A percentile compares a stretch with the other conserved stretches of the same genome.
Conservation (phyloP, 1,284 basidiomycete genomes). For the Ustilago sp. region DNA sequence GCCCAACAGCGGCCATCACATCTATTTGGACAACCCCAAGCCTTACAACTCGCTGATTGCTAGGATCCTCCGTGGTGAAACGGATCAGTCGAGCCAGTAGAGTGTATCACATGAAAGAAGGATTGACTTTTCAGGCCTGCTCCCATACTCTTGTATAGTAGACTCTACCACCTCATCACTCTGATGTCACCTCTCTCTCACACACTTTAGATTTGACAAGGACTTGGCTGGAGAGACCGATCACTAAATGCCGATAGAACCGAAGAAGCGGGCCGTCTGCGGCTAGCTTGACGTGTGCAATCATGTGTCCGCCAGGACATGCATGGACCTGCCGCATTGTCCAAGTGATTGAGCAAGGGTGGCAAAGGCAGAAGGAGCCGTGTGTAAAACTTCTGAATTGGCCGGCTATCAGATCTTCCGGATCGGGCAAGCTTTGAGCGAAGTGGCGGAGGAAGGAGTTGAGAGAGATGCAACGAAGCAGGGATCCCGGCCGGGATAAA, state of each 20-base stretch:
- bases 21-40: conserved; percentile 64
- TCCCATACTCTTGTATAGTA: background rate
- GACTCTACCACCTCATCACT: background rate
- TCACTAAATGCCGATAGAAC: background rate
- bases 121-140: background rate
- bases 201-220: background rate
- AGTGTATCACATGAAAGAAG: background rate
- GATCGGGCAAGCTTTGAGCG: background rate
- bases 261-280: background rate
- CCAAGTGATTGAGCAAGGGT: background rate
- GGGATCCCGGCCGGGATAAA: too few relatives aligned
- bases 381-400: background rate
- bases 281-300: background rate
- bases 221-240: background rate
- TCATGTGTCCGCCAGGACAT: background rate
- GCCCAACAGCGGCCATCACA: conserved; percentile 65
- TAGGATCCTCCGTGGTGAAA: conserved; percentile 36
- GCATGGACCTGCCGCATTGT: background rate
- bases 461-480: too few relatives aligned
- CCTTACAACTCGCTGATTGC: conserved; percentile 45
- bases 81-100: conserved; percentile 30
- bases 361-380: background rate
- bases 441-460: background rate
- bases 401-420: conserved; percentile 9
- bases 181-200: background rate